Conservation (phyloP, 108 stramenopile species). For the Discostella stelligeroides region DNA sequence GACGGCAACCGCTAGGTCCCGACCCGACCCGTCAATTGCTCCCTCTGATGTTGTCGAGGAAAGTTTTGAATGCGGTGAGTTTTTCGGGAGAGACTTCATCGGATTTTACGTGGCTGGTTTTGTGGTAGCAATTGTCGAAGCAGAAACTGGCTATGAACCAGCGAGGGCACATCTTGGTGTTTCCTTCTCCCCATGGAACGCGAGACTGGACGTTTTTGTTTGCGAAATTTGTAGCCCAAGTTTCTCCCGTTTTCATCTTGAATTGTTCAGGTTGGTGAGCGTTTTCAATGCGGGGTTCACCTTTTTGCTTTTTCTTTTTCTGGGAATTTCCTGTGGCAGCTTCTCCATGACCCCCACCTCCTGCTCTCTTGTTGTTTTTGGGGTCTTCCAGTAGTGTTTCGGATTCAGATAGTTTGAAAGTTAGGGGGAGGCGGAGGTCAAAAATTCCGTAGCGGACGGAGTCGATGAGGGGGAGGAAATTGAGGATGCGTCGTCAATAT, state of each 20-base stretch:
- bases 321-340: too few species aligned
- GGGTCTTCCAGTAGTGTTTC: too few species aligned
- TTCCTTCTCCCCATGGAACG: not conserved
- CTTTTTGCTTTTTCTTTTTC: too few species aligned
- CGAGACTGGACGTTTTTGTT: not conserved
- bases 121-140: constrained; percentile 4
- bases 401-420: too few species aligned
- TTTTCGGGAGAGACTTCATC: not conserved
- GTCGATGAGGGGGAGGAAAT: too few species aligned
- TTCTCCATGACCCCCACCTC: too few species aligned
- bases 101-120: not conserved
- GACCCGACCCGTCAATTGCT: not conserved
- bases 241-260: not conserved
- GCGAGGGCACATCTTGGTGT: constrained; percentile 1
- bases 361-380: too few species aligned
- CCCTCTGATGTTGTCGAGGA: not conserved
- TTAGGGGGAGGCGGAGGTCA: too few species aligned
- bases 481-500: too few species aligned
- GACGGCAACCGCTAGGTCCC: constrained; percentile 16
- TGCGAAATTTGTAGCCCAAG: not conserved
- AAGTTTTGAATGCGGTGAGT: not conserved
- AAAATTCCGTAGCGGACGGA: too few species aligned
- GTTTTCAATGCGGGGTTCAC: too few species aligned
- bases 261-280: too few species aligned
- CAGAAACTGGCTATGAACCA: constrained; percentile 1